A percentile compares a stretch with the other conserved stretches of the same genome.
Conservation (phyloP, 2,329 filamentous ascomycete genomes). For the Dactylellina haptotyla region DNA sequence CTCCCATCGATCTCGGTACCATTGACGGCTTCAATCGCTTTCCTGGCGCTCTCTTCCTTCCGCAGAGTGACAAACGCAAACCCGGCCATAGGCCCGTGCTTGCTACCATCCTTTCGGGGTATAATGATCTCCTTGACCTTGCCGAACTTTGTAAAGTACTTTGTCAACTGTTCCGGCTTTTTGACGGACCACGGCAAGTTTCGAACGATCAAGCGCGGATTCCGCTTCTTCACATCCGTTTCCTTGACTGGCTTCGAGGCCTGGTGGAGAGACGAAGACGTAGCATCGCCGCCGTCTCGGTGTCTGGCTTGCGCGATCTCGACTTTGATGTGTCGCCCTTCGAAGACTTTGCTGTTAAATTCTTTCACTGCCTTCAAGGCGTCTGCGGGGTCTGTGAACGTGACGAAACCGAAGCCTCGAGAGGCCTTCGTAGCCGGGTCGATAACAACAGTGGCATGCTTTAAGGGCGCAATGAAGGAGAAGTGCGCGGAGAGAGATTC, state of each 20-base stretch:
- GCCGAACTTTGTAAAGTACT: conserved; percentile 85
- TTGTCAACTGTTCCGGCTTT: conserved; percentile 78
- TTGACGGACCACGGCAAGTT: conserved; percentile 98
- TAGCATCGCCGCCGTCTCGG: conserved; percentile 66
- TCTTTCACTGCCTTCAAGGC: conserved; percentile 81
- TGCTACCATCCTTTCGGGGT: conserved; percentile 77
- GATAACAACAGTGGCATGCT: conserved; percentile 91
- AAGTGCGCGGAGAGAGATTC: conserved; percentile 88
- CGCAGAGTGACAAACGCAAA: conserved; percentile 93
- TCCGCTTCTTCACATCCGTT: conserved; percentile 69
- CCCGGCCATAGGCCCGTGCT: conserved; percentile 72
- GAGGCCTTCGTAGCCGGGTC: conserved; percentile 87
- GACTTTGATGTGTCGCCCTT: conserved; percentile 82
- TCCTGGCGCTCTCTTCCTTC: conserved; percentile 89
- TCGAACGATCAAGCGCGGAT: conserved; percentile 84
- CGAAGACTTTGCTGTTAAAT: conserved; percentile 79
- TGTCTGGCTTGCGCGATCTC: conserved; percentile 89
- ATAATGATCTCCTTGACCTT: conserved; percentile 89
- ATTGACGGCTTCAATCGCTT: conserved; percentile 83
- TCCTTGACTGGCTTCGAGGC: conserved; percentile 61
- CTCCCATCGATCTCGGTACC: conserved; percentile 90
- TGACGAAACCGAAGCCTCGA: conserved; percentile 95
- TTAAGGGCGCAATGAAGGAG: conserved; percentile 92
- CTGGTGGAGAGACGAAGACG: conserved; percentile 57
- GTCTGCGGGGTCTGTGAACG: conserved; percentile 92